phyloP scores from a whole-genome alignment of 2,329 filamentous ascomycete genomes.

The Hymenoscyphus linearis region DNA sequence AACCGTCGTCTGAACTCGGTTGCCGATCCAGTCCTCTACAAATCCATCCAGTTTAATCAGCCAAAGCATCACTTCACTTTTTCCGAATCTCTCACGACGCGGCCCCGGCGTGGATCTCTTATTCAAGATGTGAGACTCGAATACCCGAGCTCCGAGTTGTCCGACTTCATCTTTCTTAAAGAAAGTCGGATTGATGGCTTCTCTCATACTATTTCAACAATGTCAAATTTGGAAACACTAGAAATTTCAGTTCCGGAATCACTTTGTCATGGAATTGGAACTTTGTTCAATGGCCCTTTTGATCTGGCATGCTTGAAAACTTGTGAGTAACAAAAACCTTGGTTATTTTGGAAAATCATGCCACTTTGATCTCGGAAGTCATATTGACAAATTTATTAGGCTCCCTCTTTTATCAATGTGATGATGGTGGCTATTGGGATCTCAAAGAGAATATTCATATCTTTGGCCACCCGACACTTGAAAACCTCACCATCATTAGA shows the following conservation, averaged over 20 bases:
- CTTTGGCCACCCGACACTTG: slow-evolving; percentile 44
- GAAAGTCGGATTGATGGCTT: slow-evolving; percentile 39
- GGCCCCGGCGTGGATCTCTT: slow-evolving; percentile 42
- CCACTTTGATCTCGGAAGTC: neutral
- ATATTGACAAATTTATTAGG: slow-evolving; percentile 12
- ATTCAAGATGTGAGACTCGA: slow-evolving; percentile 42
- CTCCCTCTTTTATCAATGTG: slow-evolving; percentile 41
- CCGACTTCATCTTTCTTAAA: slow-evolving; percentile 37
- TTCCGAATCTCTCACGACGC: slow-evolving; percentile 41
- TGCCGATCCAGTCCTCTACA: slow-evolving; percentile 44
- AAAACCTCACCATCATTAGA: slow-evolving; percentile 40
- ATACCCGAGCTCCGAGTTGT: slow-evolving; percentile 41
- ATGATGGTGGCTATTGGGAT: slow-evolving; percentile 43
- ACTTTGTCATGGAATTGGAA: slow-evolving; percentile 42
- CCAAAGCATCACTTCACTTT: slow-evolving; percentile 45
- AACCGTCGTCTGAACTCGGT: slow-evolving; percentile 40
- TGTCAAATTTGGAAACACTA: slow-evolving; percentile 45
- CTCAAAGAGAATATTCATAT: slow-evolving; percentile 48
- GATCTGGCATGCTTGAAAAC: slow-evolving; percentile 43
- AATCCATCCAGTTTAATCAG: slow-evolving; percentile 41
- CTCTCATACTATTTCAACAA: slow-evolving; percentile 42
- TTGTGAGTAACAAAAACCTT: slow-evolving; percentile 31
- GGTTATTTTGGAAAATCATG: neutral
- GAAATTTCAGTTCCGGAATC: slow-evolving; percentile 41
- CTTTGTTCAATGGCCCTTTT: slow-evolving; percentile 46